Base-by-base conservation (phyloP, 2,329 filamentous ascomycete genomes). In the Chalara sp. region DNA sequence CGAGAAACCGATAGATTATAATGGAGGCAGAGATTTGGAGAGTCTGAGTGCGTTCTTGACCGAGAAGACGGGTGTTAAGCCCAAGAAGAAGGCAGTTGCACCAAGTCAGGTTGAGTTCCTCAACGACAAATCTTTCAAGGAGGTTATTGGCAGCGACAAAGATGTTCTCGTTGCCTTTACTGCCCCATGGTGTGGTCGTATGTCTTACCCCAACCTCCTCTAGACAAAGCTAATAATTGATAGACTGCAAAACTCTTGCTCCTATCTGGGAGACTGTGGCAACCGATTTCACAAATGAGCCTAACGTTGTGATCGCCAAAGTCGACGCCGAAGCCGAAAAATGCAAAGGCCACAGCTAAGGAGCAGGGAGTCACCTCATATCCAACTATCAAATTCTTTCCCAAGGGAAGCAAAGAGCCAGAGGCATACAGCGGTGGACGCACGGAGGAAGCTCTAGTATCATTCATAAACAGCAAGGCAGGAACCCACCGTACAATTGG, bases 341-440 rank as follows among this genome's bases (percentile, higher is more conserved):
- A 89, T 70, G 82, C 86, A 70, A 96, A 96, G 73, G 79, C 80
- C 43, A 83, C 84, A 46, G 85, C 90, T 47, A 71, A 81, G 65
- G 82, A 84, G 47, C 84, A 93, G 66, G 89, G 84, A 54, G 81
- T 99, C 60, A 79, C 79, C 50, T 89, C 86, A 35, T 99, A 95
- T 78, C 93, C 93, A 46, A 99, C 93, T 56, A 96, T 99, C 76
- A 96, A 96, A 76, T 99, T 86, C 81, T 99, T 96, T 80, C 81
- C 89, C 60, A 87, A 86, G 68, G 91, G 90, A 61, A 87, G 83
- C 65, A 87, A 79, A 57, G 82, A 86, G 65, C 70, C 83, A 44
- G 78, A 84, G 61, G 66, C 75, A 44, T 99, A 96, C 78, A 72
- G 76, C 49, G 85, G 87, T 54, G 87, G 80, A 55, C 91, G 93